Conservation (phyloP, 768 basidiomycete genomes). For the Boletus rubroflammeus region DNA sequence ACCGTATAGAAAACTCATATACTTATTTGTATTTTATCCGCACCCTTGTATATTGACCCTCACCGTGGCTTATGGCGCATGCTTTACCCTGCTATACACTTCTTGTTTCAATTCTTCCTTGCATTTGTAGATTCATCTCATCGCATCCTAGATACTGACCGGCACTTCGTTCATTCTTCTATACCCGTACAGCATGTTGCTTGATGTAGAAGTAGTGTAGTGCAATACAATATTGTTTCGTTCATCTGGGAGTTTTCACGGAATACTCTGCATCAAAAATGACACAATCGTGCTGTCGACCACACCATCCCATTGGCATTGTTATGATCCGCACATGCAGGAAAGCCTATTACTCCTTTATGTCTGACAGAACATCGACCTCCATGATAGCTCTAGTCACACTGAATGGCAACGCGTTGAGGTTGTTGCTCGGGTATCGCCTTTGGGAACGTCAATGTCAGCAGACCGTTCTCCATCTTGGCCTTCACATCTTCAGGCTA, state of each 20-base stretch:
- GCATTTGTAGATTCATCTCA: neutral
- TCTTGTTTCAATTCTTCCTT: neutral
- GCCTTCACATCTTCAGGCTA: conserved; percentile 46
- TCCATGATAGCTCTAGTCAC: no score
- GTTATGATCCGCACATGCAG: neutral
- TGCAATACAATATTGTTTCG: neutral
- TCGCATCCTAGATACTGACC: neutral
- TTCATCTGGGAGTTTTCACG: neutral
- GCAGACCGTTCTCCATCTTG: conserved; percentile 41
- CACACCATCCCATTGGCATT: neutral
- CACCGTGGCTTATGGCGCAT: neutral
- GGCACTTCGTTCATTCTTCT: neutral
- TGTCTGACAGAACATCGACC: no score
- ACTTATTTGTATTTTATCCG: conserved; percentile 9
- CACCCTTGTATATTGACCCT: neutral
- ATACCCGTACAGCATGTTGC: neutral
- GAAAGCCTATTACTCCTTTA: no score
- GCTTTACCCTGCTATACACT: neutral
- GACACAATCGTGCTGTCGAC: no score
- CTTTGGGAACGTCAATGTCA: conserved; percentile 46
- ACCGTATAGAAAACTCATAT: neutral
- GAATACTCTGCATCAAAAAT: neutral
- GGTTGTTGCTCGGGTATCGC: conserved; percentile 35
- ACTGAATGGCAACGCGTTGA: conserved; percentile 34
- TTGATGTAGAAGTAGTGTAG: neutral